These are phyloP conservation scores for Udeniomyces megalosporus DNA, from an alignment of 768 basidiomycete genomes.

Conservation along the genomic window DNA sequence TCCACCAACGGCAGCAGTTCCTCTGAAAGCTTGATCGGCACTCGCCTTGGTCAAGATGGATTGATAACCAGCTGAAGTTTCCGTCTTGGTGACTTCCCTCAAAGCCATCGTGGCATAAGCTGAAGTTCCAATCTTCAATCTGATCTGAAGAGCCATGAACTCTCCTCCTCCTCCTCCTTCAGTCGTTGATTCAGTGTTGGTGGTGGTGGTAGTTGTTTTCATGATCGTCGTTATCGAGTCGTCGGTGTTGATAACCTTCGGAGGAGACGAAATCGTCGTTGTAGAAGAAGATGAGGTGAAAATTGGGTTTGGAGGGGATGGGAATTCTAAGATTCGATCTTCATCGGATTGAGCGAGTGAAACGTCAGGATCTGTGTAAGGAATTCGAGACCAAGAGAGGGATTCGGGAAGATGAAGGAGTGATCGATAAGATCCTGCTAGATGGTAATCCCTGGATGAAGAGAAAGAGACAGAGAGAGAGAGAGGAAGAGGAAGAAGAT, in stretches of 20 bases:
- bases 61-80: slow-evolving; percentile 85
- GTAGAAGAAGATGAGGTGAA: not conserved
- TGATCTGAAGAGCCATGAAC: slow-evolving; percentile 74
- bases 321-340: slow-evolving; percentile 69
- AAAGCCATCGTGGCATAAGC: slow-evolving; percentile 98
- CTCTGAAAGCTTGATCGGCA: slow-evolving; percentile 67
- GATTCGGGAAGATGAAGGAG: slow-evolving; percentile 72
- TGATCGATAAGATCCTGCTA: slow-evolving; percentile 83
- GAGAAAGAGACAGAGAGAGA: not conserved
- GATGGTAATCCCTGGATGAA: slow-evolving; percentile 60
- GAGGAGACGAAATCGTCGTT: too few species aligned
- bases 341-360: slow-evolving; percentile 88
- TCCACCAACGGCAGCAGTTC: slow-evolving; percentile 28
- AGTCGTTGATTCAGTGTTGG: slow-evolving; percentile 28
- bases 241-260: too few species aligned
- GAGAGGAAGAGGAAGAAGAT: not conserved
- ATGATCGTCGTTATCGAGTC: too few species aligned
- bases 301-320: slow-evolving; percentile 37
- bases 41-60: slow-evolving; percentile 56
- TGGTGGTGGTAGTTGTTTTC: too few species aligned
- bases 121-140: slow-evolving; percentile 69
- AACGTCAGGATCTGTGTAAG: slow-evolving; percentile 86
- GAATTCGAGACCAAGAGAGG: slow-evolving; percentile 62
- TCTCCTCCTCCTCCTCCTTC: slow-evolving; percentile 41
- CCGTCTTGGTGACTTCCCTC: slow-evolving; percentile 84